A percentile compares a stretch with the other conserved stretches of the same genome.
These are phyloP conservation scores for Kondoa subrosea DNA, from an alignment of 768 basidiomycete species.

Conservation along the genomic window DNA sequence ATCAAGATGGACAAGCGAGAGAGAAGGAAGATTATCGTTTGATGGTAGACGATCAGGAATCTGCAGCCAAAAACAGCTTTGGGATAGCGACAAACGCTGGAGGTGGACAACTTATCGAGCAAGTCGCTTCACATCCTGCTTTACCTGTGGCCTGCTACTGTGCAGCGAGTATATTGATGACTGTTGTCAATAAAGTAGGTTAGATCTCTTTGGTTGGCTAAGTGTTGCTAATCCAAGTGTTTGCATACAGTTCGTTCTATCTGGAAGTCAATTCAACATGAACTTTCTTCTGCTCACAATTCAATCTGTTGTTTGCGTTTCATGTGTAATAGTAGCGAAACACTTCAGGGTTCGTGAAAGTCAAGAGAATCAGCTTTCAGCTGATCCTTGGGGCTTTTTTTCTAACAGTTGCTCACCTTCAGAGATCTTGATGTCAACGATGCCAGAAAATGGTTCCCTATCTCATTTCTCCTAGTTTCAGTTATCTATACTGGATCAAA, in stretches of 20 bases:
- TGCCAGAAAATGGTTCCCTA: conserved; percentile 84
- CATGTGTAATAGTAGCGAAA: conserved; percentile 59
- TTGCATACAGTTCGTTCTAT: conserved; percentile 65
- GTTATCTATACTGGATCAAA: conserved; percentile 98
- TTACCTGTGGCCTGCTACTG: conserved; percentile 78
- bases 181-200: conserved; percentile 79
- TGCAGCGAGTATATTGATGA: conserved; percentile 86
- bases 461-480: conserved; percentile 73
- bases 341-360: conserved; percentile 39
- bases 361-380: conserved; percentile 10
- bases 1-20: not conserved
- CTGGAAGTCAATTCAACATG: conserved; percentile 85
- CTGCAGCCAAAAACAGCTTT: not conserved
- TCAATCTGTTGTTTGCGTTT: conserved; percentile 72
- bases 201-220: not conserved
- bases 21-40: not conserved
- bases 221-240: not conserved
- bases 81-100: not conserved
- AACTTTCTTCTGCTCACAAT: conserved; percentile 84
- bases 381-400: not conserved
- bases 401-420: conserved; percentile 50
- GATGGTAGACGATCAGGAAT: not conserved
- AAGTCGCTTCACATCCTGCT: conserved; percentile 13
- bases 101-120: not conserved
- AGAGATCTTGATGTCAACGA: conserved; percentile 64